These are phyloP conservation scores for Zostera marina DNA, from an alignment of 116 monocot species.

Conservation along the genomic window DNA sequence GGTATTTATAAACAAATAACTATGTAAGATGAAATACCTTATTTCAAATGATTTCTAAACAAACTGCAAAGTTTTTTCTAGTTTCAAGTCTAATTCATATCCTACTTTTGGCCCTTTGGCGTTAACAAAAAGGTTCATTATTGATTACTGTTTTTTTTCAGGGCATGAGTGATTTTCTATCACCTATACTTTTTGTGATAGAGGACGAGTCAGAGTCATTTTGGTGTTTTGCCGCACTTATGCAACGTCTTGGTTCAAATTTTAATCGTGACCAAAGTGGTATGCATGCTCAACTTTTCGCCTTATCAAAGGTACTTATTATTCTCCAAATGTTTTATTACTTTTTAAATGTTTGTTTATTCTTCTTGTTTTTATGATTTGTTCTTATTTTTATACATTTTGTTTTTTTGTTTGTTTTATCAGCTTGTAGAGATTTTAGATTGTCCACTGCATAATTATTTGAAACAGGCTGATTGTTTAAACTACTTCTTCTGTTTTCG, in stretches of 20 bases:
- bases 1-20: background rate
- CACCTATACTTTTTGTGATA: constrained; percentile 87
- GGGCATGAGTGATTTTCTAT: constrained; percentile 97
- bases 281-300: constrained; percentile 93
- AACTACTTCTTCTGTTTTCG: constrained; percentile 97
- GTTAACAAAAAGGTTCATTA: background rate
- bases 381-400: background rate
- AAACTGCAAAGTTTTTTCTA: no score
- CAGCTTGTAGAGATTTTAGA: constrained; percentile 94
- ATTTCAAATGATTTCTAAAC: no score
- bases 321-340: background rate
- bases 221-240: constrained; percentile 91
- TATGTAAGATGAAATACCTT: no score
- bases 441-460: constrained; percentile 60
- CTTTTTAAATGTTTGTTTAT: background rate
- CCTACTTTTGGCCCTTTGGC: no score
- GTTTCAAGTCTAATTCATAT: no score
- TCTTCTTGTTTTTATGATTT: background rate
- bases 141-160: constrained; percentile 6
- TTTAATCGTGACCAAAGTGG: constrained; percentile 98
- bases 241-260: constrained; percentile 94
- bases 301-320: constrained; percentile 70
- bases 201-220: constrained; percentile 85
- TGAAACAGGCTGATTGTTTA: constrained; percentile 77
- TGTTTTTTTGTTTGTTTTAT: constrained; percentile 8